Base-by-base conservation (phyloP, 2,329 filamentous ascomycete genomes). In the Plectosphaerella cucumerina region DNA sequence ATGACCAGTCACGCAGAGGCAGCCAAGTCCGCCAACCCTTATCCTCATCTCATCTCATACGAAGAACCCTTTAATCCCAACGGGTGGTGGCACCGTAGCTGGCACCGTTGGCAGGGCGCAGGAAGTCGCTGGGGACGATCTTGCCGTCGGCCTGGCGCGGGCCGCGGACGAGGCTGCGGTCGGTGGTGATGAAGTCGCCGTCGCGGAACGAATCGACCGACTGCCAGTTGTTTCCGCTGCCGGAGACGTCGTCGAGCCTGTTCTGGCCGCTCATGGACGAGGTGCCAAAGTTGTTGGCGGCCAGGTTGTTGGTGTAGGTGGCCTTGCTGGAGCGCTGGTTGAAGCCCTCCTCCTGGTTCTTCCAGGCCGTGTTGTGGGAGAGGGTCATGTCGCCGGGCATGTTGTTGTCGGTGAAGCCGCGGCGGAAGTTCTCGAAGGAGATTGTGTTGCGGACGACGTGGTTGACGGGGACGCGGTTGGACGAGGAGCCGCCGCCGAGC, bases 371-470 rank as follows among this genome's bases (percentile, higher is more conserved):
- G 60, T 72, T 74, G 43, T 69, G 62, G 12, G 64, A 62, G 20
- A 75, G 53, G 2, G 60, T 60, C 41, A 75, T 62, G 35, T 59
- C 61, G 0, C 72, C 73, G 0, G 69, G 62, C 54, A 75, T 69
- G n/a, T 62, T 63, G 53, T 75, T 76, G 44, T 76, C 72, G 11
- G 70, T 74, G 60, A 75, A 76, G 1, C 73, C 73, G 50, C 74
- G 72, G 21, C 64, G 65, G 1, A 63, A 62, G 54, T 76, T 76
- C 44, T 61, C 56, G 54, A 74, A 76, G 6, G 73, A 67, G n/a
- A 75, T 73, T 55, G 62, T 70, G 62, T 76, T 75, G 37, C 62
- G 63, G 47, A 76, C 58, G 34, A 72, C 62, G 53, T 75, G 73
- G 58, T 71, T 65, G 0, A 70, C 72, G 0, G 71, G 60, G 6